A percentile compares a stretch with the other conserved stretches of the same genome.
These are phyloP conservation scores for Hericium erinaceus DNA, from an alignment of 768 basidiomycete species.

Conservation along the genomic window DNA sequence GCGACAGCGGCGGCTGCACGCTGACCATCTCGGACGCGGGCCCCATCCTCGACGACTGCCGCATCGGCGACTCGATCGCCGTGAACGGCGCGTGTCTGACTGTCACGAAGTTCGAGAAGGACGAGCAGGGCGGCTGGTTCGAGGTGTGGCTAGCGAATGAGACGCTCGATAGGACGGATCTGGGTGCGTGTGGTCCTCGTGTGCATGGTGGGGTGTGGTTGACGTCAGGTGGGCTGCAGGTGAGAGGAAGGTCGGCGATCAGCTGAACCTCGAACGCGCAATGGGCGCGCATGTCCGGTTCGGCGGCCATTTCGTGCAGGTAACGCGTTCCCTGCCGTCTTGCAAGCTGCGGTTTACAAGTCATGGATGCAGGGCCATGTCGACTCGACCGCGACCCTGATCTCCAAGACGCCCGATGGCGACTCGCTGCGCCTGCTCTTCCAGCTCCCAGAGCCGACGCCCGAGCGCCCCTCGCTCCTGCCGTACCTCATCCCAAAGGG, in stretches of 20 bases:
- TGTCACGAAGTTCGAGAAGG: slow-evolving; percentile 71
- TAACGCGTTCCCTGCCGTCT: slow-evolving; percentile 21
- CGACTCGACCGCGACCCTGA: slow-evolving; percentile 76
- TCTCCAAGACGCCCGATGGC: slow-evolving; percentile 61
- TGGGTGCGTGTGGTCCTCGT: slow-evolving; percentile 43
- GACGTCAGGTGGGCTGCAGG: slow-evolving; percentile 35
- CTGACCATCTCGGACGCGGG: slow-evolving; percentile 65
- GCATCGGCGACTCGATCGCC: slow-evolving; percentile 89
- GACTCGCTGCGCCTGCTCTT: slow-evolving; percentile 84
- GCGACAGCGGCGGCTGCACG: slow-evolving; percentile 71
- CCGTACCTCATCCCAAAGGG: slow-evolving; percentile 90
- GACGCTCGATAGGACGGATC: slow-evolving; percentile 82
- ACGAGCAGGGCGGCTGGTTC: slow-evolving; percentile 67
- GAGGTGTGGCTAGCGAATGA: slow-evolving; percentile 95
- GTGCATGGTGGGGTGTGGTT: not conserved
- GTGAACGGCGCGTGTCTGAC: slow-evolving; percentile 80
- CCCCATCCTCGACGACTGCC: slow-evolving; percentile 78
- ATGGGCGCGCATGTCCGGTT: slow-evolving; percentile 89
- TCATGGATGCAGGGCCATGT: slow-evolving; percentile 68
- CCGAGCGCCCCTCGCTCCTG: slow-evolving; percentile 52
- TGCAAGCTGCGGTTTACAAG: not conserved
- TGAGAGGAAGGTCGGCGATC: slow-evolving; percentile 65
- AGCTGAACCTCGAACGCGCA: slow-evolving; percentile 89
- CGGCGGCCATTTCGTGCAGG: slow-evolving; percentile 98
- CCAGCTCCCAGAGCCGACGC: slow-evolving; percentile 54